Percentiles rank a stretch among this genome's conserved stretches.
Evolutionary conservation across 2,329 filamentous ascomycete genomes (phyloP).

Genomic region (Beauveria rudraprayagi): DNA sequence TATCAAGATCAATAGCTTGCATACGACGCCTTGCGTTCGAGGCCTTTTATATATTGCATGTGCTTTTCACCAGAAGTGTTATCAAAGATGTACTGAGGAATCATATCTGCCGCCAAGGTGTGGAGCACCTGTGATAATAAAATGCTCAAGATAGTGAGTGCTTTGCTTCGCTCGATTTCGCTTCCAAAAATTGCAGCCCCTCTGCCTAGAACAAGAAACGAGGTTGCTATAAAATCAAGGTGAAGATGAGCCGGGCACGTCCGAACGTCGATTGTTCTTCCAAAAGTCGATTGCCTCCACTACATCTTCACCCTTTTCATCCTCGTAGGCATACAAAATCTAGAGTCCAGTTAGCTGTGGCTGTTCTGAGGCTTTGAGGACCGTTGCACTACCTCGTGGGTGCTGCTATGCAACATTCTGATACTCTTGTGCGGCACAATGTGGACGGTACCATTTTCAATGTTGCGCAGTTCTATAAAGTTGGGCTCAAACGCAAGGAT

Average conservation of each 20-base stretch:
- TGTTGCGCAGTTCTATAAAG: slow-evolving; percentile 93
- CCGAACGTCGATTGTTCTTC: slow-evolving; percentile 56
- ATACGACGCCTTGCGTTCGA: neutral
- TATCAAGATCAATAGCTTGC: neutral
- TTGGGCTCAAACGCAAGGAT: slow-evolving; percentile 95
- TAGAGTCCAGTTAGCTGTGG: slow-evolving; percentile 30
- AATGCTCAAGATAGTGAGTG: neutral
- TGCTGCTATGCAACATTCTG: slow-evolving; percentile 93
- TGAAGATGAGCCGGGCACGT: slow-evolving; percentile 23
- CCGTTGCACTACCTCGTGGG: slow-evolving; percentile 69
- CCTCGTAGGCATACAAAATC: slow-evolving; percentile 97
- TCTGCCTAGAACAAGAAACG: neutral
- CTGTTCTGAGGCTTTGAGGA: neutral
- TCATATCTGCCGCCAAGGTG: neutral
- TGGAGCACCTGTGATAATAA: neutral
- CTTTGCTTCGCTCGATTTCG: slow-evolving; percentile 6
- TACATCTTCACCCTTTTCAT: slow-evolving; percentile 86
- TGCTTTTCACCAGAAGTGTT: neutral
- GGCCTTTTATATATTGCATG: neutral
- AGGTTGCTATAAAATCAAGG: neutral
- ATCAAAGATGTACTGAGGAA: neutral
- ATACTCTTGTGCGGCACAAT: slow-evolving; percentile 96
- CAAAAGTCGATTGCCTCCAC: slow-evolving; percentile 96
- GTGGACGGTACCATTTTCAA: slow-evolving; percentile 89
- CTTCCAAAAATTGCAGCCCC: neutral